A percentile compares a stretch with the other conserved stretches of the same genome.
phyloP scores from a whole-genome alignment of 352 stramenopile species.

The Pythium pyrilobum region DNA sequence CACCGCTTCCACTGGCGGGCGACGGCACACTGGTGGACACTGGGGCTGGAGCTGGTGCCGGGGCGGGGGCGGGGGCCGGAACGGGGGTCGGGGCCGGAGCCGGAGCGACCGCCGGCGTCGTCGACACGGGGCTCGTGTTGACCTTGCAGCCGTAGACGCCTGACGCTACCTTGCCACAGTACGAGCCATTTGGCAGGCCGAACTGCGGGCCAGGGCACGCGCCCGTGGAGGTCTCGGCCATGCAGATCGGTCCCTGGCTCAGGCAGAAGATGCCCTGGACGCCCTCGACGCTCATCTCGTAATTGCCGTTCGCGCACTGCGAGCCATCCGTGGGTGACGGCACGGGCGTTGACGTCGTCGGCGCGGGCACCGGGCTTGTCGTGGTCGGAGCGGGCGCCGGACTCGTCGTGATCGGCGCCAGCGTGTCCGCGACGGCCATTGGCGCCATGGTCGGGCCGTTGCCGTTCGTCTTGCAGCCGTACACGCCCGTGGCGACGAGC shows the following conservation, averaged over 20 bases:
- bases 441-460: not conserved
- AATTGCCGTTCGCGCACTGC: not conserved
- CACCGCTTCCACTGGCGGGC: not conserved
- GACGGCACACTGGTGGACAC: not conserved
- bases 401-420: not conserved
- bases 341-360: not conserved
- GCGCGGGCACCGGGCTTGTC: not conserved
- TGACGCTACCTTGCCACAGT: conserved; percentile 8
- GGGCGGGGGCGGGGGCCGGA: not conserved
- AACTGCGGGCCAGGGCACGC: conserved; percentile 8
- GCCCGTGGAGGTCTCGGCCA: conserved; percentile 1
- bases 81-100: not conserved
- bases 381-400: not conserved
- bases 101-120: not conserved
- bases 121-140: not conserved
- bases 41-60: not conserved
- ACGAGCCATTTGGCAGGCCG: conserved; percentile 8
- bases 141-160: conserved; percentile 16
- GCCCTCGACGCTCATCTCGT: conserved; percentile 9
- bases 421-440: not conserved
- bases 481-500: conserved; percentile 2
- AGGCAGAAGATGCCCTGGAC: conserved; percentile 12
- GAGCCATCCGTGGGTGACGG: not conserved
- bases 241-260: conserved; percentile 2
- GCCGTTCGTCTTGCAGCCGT: conserved; percentile 5